Evolutionary conservation across 1,284 basidiomycete genomes (phyloP), one percentile per base, ranked within the genome.

Genomic region (Ganoderma multipileum): DNA sequence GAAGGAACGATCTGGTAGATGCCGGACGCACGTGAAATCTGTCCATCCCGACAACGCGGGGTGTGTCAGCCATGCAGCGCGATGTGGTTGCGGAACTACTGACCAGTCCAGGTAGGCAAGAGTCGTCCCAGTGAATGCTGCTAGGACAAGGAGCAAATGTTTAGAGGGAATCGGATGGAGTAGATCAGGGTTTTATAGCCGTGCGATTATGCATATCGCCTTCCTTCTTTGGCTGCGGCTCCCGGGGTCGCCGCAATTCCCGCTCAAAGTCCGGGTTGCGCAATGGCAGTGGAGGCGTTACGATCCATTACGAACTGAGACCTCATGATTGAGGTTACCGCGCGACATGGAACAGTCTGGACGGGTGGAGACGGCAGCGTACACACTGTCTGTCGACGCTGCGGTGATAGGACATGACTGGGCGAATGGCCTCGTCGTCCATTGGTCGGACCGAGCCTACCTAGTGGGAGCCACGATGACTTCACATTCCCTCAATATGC

Each of bases 11-110:
- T 64, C 16, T 64, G 64, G 42, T 58, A 57, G 65, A 65, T 67
- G 65, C 69, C 69, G 57, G 71, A 69, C 33, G 66, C 72, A 73
- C 72, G 72, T 73, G 72, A 69, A 71, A 73, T 65, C 50, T 61
- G 33, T 60, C 52, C 64, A 60, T 67, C 67, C 65, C 65, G 62
- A 55, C 64, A 23, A 20, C 9, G 61, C 57, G 42, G 65, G 33
- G 61, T 52, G 64, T 69, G 62, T 72, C 65, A 72, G 69, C 68
- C 65, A 41, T 36, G 61, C 54, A 64, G 55, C 61, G 61, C 42
- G 36, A 65, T 65, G 59, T 23, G 38, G 52, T 58, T 41, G 26
- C 38, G 63, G 61, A 60, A 61, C 55, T 41, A 38, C 38, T 39
- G 52, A 59, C 42, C n/a, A 55, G 68, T 54, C 30, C 18, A 18